These are phyloP conservation scores for Acanthamoeba culbertsoni DNA, from an alignment of 208 protist genomes.

Conservation along the genomic window DNA sequence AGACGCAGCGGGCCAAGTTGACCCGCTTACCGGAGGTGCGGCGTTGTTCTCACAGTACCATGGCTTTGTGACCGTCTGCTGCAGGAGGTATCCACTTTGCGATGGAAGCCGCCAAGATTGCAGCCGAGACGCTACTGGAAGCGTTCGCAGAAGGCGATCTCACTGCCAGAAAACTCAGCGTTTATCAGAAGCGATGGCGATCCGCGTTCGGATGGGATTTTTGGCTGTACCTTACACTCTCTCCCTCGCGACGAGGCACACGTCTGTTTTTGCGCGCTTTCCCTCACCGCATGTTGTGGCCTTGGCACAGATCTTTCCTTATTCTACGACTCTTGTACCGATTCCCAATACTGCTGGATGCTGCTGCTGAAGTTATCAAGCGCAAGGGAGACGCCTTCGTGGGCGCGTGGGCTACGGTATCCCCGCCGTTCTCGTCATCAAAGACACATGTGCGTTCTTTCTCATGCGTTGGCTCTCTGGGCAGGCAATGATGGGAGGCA, in stretches of 20 bases:
- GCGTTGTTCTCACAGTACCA: background rate
- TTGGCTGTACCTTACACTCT: background rate
- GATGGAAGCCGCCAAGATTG: conserved; percentile 59
- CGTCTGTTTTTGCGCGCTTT: background rate
- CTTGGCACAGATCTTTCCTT: background rate
- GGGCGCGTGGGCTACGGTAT: conserved; percentile 50
- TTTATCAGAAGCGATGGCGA: conserved; percentile 55
- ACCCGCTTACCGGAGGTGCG: conserved; percentile 53
- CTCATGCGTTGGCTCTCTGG: no score
- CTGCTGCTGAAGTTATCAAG: conserved; percentile 58
- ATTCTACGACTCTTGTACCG: conserved; percentile 26
- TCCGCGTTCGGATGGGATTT: conserved; percentile 52
- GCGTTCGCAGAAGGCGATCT: background rate
- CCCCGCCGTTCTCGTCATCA: no score
- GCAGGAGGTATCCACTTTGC: conserved; percentile 55
- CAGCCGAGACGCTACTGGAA: conserved; percentile 35
- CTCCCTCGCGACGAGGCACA: background rate
- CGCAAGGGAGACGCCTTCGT: conserved; percentile 54
- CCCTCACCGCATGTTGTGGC: background rate
- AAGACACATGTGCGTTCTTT: no score
- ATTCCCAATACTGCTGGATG: conserved; percentile 52
- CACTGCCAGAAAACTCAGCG: background rate
- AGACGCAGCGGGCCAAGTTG: conserved; percentile 47
- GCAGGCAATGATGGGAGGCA: conserved; percentile 57
- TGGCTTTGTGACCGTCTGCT: background rate